phyloP scores from a whole-genome alignment of 176 grass and related monocot species.

The Poa annua region DNA sequence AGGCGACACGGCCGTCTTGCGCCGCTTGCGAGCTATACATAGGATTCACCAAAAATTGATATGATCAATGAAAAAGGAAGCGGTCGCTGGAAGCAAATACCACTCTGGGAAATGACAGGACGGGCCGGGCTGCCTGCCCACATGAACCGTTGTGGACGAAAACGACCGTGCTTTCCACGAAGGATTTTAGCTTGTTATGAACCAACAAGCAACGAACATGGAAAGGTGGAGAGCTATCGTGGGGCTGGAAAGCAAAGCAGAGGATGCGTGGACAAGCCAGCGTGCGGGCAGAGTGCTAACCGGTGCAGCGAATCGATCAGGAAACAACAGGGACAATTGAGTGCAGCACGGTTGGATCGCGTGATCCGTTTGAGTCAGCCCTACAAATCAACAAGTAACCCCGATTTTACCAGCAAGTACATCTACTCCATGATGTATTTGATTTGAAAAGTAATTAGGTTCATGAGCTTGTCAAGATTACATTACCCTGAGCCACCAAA shows the following conservation, averaged over 20 bases:
- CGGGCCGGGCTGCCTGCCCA: too few relatives aligned
- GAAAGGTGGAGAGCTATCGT: not conserved
- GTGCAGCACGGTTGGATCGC: not conserved
- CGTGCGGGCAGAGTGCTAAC: not conserved
- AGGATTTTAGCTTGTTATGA: not conserved
- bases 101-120: too few relatives aligned
- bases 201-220: not conserved
- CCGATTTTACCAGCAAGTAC: not conserved
- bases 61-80: not conserved
- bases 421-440: not conserved
- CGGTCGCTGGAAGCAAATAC: not conserved
- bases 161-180: constrained; percentile 14
- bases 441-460: not conserved
- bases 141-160: not conserved
- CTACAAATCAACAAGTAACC: not conserved
- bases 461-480: not conserved
- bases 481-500: too few relatives aligned
- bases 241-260: not conserved
- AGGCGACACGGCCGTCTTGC: too few relatives aligned
- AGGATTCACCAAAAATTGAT: not conserved
- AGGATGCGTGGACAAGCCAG: not conserved
- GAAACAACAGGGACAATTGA: not conserved
- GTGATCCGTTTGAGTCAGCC: not conserved
- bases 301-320: not conserved
- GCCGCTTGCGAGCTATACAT: too few relatives aligned